Percentiles rank a stretch among this genome's conserved stretches.
Evolutionary conservation across 192 early-diverging fungal species (phyloP).

Genomic region (Chytriomyces sp.): DNA sequence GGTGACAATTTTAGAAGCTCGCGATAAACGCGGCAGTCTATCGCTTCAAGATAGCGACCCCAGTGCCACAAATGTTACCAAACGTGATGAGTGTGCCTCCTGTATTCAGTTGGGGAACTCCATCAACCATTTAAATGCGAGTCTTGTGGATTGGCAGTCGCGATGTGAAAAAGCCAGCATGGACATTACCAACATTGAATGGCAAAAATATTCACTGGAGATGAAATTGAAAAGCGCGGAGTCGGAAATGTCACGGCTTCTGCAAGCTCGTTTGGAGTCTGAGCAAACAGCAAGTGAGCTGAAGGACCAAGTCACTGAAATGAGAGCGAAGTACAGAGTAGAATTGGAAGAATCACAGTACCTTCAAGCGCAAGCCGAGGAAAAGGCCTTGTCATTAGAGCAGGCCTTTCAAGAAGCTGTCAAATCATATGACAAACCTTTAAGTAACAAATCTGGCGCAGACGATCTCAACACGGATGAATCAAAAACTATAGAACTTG

Average conservation of each 20-base stretch:
- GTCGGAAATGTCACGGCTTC: not conserved
- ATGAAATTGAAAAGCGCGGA: constrained; percentile 5
- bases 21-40: not conserved
- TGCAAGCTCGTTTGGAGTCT: not conserved
- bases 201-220: constrained; percentile 24
- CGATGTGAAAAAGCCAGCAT: constrained; percentile 16
- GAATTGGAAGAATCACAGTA: not conserved
- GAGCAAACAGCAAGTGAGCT: not conserved
- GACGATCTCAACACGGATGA: no score
- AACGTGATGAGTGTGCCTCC: not conserved
- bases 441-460: no score
- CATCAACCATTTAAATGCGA: constrained; percentile 11
- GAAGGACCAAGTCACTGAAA: not conserved
- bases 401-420: not conserved
- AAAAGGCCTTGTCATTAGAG: not conserved
- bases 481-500: not conserved
- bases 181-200: constrained; percentile 20
- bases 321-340: not conserved
- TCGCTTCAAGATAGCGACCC: not conserved
- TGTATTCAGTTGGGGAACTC: constrained; percentile 14
- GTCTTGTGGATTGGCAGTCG: constrained; percentile 13
- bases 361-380: constrained; percentile 1
- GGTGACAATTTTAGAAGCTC: not conserved
- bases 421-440: not conserved
- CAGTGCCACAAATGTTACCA: not conserved